Base-by-base conservation (phyloP, 2,329 filamentous ascomycete genomes). In the Zelopaecilomyces penicillatus region DNA sequence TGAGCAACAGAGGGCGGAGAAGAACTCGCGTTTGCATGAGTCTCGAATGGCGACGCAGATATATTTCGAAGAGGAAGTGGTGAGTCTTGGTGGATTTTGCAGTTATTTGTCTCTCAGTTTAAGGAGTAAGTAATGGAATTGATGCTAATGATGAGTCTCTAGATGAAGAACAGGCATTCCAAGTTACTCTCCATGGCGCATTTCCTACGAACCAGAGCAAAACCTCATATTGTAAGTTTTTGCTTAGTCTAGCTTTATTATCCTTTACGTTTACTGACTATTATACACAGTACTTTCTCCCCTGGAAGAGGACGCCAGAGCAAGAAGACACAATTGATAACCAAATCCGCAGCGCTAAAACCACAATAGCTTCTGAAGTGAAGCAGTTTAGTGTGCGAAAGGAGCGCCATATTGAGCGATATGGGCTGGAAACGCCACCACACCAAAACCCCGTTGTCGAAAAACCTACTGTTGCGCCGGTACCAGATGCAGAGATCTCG, bases 111-210 rank as follows among this genome's bases (percentile, higher is more conserved):
- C 37, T 37, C 29, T 29, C 7, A 39, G 19, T 11, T 5, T n/a
- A 8, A 43, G 11, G 30, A 39, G 5, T 7, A 26, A 39, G 5
- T 7, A 26, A 51, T 57, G 27, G 6, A 4, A 8, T 11, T 9
- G 27, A 49, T 62, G 38, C 62, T 49, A 41, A 41, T n/a, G 19
- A 29, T 6, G 33, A n/a, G 12, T 3, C n/a, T 30, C n/a, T 19
- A 91, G 85, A 85, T 95, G 84, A 75, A 72, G 45, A 76, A 80
- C 39, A 80, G 80, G 44, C 90, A 96, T 63, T 67, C 74, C 42
- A 87, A 85, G 57, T 69, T 89, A 66, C 68, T 86, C 37, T 75
- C 82, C 28, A 76, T 74, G 65, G 88, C 91, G 30, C 76, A 78
- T 44, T 91, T 83, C 57, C 67, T 96, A 40, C 73, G 74, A 52